Base-by-base conservation (phyloP, 2,329 filamentous ascomycete genomes). In the Phymatotrichopsis omnivora region DNA sequence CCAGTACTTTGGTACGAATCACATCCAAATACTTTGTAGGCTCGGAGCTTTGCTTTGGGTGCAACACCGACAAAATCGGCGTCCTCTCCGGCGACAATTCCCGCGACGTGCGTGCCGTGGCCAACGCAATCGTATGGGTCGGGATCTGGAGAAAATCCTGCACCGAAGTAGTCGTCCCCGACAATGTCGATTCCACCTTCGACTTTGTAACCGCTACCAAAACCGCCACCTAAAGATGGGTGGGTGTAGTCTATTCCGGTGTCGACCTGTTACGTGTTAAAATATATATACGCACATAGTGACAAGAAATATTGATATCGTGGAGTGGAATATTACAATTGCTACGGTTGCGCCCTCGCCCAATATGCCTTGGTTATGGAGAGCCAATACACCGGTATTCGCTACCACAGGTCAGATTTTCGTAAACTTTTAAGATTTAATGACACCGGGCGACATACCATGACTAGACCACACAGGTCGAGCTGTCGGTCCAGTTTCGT, bases 11-110 rank as follows among this genome's bases (percentile, higher is more conserved):
- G 10, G 7, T 48, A 38, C n/a, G n/a, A n/a, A n/a, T 23, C 37
- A 31, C 54, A 55, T 16, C 58, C 57, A 41, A 62, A 62, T n/a
- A 62, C 60, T 24, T 62, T 62, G 45, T 62, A 62, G 7, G 54
- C 54, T 30, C 56, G 49, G 8, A 62, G 39, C 3, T 51, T 60
- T 24, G 60, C 59, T 22, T 58, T 56, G 7, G 60, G 60, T 3
- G 60, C 60, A 22, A 62, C 60, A 57, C 60, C 52, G 16, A 55
- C 44, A 32, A 57, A 58, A 28, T 55, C 35, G n/a, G 45, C 47
- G 33, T 57, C 55, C n/a, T 55, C 49, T 14, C 39, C 55, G 24
- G 52, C 55, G 29, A 57, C 53, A 33, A 56, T 57, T 45, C 53
- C 55, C 42, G 55, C 43, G 17, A 56, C 56, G 36, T 58, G 56